Conservation (phyloP, 192 early-diverging fungal species). For the Gonapodya sp. region DNA sequence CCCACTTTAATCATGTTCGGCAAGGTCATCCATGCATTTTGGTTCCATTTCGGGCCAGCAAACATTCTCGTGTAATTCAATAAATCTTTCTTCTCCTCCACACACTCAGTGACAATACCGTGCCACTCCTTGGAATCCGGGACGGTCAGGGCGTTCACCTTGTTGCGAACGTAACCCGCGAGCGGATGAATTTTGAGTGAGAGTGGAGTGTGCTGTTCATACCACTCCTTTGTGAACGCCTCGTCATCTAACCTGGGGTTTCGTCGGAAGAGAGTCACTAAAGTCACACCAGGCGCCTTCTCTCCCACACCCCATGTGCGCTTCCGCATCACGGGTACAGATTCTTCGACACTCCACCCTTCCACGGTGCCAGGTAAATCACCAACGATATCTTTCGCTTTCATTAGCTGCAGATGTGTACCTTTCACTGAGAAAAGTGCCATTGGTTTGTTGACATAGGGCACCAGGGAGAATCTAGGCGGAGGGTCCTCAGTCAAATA, state of each 20-base stretch:
- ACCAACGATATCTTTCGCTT: neutral
- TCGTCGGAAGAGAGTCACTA: neutral
- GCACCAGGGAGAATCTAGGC: neutral
- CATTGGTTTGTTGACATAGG: neutral
- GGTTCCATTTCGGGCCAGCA: neutral
- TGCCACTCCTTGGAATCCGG: neutral
- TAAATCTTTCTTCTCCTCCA: neutral
- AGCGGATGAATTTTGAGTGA: neutral
- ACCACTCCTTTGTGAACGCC: neutral
- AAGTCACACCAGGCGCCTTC: neutral
- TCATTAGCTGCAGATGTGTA: neutral
- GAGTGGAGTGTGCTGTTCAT: neutral
- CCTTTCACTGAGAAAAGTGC: neutral
- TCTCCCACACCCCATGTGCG: neutral
- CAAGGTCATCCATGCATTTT: neutral
- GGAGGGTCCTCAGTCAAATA: neutral
- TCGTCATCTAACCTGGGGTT: neutral
- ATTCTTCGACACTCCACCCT: neutral
- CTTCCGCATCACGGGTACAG: neutral
- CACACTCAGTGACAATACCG: neutral
- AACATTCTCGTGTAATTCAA: neutral
- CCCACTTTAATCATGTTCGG: neutral
- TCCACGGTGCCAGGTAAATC: neutral
- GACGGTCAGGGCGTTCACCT: neutral
- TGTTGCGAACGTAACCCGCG: neutral